Conservation (phyloP, 75 land plant genomes). For the Adiantum capillusveneris region DNA sequence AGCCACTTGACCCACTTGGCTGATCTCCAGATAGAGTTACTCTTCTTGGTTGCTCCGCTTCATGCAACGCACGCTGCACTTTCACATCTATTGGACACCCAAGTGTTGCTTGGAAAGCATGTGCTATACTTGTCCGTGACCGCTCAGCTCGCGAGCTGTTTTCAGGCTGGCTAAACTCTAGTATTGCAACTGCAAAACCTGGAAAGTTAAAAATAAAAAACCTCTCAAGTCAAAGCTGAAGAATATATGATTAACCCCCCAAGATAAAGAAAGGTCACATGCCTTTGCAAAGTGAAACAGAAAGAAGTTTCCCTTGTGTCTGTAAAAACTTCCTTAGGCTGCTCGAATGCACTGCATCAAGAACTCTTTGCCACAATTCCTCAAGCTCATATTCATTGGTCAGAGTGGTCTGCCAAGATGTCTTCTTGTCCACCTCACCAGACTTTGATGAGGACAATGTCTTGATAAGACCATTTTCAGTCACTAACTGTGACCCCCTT, state of each 20-base stretch:
- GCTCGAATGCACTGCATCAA: constrained; percentile 34
- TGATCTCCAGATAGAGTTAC: constrained; percentile 10
- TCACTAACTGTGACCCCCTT: too few species aligned
- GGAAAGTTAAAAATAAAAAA: neutral
- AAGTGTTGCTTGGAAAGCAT: constrained; percentile 74
- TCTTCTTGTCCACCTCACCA: neutral
- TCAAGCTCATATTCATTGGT: constrained; percentile 28
- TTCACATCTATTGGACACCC: constrained; percentile 49
- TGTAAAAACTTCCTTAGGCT: constrained; percentile 48
- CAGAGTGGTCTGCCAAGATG: constrained; percentile 9
- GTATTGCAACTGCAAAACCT: constrained; percentile 26
- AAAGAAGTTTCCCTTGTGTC: constrained; percentile 55
- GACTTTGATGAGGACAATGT: neutral
- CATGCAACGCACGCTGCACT: constrained; percentile 27
- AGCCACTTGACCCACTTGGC: constrained; percentile 8
- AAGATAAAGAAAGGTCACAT: neutral
- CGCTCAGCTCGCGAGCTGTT: constrained; percentile 63
- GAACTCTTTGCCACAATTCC: constrained; percentile 64
- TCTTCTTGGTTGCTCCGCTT: constrained; percentile 12
- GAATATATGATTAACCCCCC: neutral
- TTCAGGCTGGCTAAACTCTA: constrained; percentile 47
- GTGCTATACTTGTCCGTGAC: constrained; percentile 47
- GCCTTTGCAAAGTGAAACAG: constrained; percentile 35
- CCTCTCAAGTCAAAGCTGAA: neutral
- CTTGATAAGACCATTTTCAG: too few species aligned